Evolutionary conservation across 495 filamentous ascomycete species (phyloP).

Genomic region (Lasiosphaeria hispida): DNA sequence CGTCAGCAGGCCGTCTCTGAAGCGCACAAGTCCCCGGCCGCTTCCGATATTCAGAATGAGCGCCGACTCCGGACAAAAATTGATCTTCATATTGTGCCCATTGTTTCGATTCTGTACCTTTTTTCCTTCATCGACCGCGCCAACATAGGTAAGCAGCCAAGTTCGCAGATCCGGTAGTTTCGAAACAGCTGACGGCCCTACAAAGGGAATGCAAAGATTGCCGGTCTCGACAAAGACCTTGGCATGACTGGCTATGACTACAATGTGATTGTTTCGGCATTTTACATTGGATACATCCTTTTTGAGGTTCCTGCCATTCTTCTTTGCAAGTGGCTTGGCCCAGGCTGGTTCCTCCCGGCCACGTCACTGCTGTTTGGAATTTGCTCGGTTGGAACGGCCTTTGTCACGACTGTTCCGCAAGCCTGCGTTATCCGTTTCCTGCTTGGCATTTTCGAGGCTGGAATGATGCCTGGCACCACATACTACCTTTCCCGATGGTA

Average conservation of each 20-base stretch:
- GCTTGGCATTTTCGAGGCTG: conserved; percentile 68
- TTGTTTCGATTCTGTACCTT: conserved; percentile 7
- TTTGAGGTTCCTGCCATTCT: conserved; percentile 74
- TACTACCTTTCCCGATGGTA: conserved; percentile 18
- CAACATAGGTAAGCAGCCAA: conserved; percentile 5
- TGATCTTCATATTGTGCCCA: conserved; percentile 9
- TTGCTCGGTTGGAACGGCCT: conserved; percentile 58
- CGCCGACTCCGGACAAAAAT: conserved; percentile 3
- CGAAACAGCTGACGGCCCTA: neutral
- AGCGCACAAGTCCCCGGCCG: no score
- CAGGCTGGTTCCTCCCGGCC: conserved; percentile 57
- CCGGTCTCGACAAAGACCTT: conserved; percentile 57
- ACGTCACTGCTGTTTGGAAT: conserved; percentile 36
- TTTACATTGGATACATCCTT: conserved; percentile 75
- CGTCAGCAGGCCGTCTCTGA: no score
- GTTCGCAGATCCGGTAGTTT: neutral
- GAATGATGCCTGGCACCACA: conserved; percentile 59
- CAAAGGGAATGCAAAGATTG: conserved; percentile 38
- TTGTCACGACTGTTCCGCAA: conserved; percentile 59
- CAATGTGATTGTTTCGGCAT: conserved; percentile 50
- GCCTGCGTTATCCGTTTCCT: conserved; percentile 69
- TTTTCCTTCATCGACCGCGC: conserved; percentile 17
- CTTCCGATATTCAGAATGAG: neutral
- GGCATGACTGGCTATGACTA: conserved; percentile 60
- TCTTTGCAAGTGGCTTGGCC: conserved; percentile 54